Conservation (phyloP, 139 green algal species). For the Tetradesmus obliquus region DNA sequence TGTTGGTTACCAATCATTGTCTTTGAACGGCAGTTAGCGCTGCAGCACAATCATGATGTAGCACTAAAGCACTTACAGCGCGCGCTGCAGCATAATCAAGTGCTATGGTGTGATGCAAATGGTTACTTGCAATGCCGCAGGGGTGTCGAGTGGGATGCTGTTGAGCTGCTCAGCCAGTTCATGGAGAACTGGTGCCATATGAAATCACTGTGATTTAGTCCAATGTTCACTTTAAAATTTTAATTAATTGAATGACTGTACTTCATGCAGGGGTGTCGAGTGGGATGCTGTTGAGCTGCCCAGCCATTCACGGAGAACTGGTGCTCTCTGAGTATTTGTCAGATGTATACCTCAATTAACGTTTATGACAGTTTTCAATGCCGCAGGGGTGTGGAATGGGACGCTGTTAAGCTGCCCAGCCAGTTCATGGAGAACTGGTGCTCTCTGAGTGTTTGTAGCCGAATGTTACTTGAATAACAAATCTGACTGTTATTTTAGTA, state of each 20-base stretch:
- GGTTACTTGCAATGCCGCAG: not conserved
- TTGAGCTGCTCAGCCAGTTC: conserved; percentile 90
- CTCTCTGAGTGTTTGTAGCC: too few species aligned
- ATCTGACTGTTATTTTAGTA: too few species aligned
- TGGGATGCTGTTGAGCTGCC: conserved; percentile 95
- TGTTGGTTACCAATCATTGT: not conserved
- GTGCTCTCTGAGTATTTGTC: too few species aligned
- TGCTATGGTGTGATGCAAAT: not conserved
- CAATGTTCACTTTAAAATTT: too few species aligned
- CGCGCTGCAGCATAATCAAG: not conserved
- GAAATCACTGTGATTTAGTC: too few species aligned
- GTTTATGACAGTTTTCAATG: conserved; percentile 59
- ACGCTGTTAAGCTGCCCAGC: conserved; percentile 85
- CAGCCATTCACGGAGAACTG: conserved; percentile 85
- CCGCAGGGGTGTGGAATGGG: conserved; percentile 84
- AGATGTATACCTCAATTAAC: too few species aligned
- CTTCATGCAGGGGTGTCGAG: conserved; percentile 68
- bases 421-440: too few species aligned
- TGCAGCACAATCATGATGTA: too few species aligned
- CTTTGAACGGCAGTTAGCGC: not conserved
- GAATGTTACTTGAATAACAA: too few species aligned
- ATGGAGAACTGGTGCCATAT: too few species aligned
- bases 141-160: conserved; percentile 91
- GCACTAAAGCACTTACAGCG: too few species aligned
- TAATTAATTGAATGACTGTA: too few species aligned